A percentile compares a stretch with the other conserved stretches of the same genome.
phyloP scores from a whole-genome alignment of 2,329 filamentous ascomycete species.

The Colletotrichum viniferum region DNA sequence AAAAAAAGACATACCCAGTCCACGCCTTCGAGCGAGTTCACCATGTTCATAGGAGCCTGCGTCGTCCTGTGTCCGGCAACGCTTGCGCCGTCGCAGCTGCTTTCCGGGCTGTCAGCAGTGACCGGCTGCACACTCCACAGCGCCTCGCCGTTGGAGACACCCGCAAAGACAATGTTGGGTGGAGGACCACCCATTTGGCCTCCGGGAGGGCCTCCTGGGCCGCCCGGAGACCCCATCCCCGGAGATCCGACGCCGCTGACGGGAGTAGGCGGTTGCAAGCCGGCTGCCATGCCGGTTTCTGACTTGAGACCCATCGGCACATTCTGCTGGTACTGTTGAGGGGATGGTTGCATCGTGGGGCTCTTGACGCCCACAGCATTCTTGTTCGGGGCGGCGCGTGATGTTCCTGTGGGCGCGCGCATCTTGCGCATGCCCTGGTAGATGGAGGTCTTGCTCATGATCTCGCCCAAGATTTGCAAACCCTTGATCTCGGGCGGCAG shows the following conservation, averaged over 20 bases:
- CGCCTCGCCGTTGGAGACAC: constrained; percentile 52
- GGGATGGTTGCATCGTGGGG: constrained; percentile 15
- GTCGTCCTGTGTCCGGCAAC: constrained; percentile 22
- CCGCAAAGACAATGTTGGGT: constrained; percentile 46
- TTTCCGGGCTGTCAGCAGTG: constrained; percentile 44
- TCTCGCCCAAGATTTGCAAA: constrained; percentile 63
- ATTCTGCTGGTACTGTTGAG: constrained; percentile 12
- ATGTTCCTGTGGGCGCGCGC: constrained; percentile 53
- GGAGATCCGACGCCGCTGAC: constrained; percentile 1
- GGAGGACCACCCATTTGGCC: constrained; percentile 17
- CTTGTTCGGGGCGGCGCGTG: constrained; percentile 38
- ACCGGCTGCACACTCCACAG: constrained; percentile 48
- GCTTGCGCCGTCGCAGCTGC: constrained; percentile 46
- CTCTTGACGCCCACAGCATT: constrained; percentile 33
- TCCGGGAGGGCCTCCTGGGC: neutral
- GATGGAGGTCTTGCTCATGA: constrained; percentile 63
- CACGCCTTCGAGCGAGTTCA: constrained; percentile 52
- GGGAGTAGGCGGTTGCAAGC: neutral
- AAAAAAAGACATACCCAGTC: constrained; percentile 63
- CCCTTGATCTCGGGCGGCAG: constrained; percentile 61
- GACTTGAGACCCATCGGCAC: constrained; percentile 21
- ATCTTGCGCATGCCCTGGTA: constrained; percentile 65
- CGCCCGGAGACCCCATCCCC: constrained; percentile 14
- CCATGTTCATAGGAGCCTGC: constrained; percentile 11
- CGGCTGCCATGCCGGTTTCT: neutral